Base-by-base conservation (phyloP, 2,329 filamentous ascomycete species). In the Hypomyces rosellus region DNA sequence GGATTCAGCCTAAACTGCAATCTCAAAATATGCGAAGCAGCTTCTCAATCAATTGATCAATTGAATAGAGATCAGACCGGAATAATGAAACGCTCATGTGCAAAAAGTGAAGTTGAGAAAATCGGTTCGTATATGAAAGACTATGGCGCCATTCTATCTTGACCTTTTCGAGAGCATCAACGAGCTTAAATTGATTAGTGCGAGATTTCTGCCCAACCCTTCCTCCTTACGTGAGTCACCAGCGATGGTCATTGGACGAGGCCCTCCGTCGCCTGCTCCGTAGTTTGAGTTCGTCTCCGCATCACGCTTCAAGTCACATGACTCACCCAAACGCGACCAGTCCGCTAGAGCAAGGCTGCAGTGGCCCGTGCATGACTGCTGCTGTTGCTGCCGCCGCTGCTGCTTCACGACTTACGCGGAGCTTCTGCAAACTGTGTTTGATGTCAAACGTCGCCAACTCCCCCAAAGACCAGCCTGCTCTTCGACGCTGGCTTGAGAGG, bases 331-430 rank as follows among this genome's bases (percentile, higher is more conserved):
- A 42, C 39, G 39, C 39, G 39, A 18, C 15, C 4, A 42, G 39
- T 14, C 9, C 25, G 12, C 42, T 42, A 6, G 30, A 22, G 15
- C 50, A 46, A 52, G 50, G 46, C 50, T 52, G 46, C 37, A 14
- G 15, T 52, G 50, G 50, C 49, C 50, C 46, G 50, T 52, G 50
- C 50, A 42, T 25, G 11, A 12, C 49, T 52, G 14, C 13, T 12
- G 13, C 33, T 39, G 50, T 46, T 49, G 42, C 50, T 40, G 40
- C 49, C 49, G 14, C 13, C 8, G 11, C 38, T 39, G 50, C 50
- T 49, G 42, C 50, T 49, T 46, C 50, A 52, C 50, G 50, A 49
- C 47, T 44, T 30, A 52, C 46, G 50, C 50, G 50, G 42, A 49
- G 37, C 50, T 39, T 49, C 30, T 45, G 33, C 36, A 22, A 46